These are phyloP conservation scores for Exophiala alcalophila DNA, from an alignment of 2,329 filamentous ascomycete species.

Conservation along the genomic window DNA sequence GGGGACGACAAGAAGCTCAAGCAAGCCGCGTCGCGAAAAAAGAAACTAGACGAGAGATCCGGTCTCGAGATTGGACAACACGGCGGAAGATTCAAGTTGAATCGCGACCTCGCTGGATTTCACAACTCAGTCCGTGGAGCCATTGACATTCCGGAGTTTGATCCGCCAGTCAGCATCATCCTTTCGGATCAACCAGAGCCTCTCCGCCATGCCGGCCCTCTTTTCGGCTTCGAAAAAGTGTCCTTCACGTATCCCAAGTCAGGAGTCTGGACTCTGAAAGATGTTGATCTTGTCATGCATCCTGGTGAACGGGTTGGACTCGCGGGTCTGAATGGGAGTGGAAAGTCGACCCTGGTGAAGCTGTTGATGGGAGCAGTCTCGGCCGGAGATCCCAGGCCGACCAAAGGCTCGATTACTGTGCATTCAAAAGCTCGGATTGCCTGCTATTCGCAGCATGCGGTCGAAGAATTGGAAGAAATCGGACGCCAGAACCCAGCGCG, in stretches of 20 bases:
- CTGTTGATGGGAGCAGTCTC: constrained; percentile 61
- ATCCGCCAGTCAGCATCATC: constrained; percentile 34
- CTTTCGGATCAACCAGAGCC: constrained; percentile 44
- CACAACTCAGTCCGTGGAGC: constrained; percentile 59
- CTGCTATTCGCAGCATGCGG: constrained; percentile 77
- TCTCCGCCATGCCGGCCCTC: constrained; percentile 69
- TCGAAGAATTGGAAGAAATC: constrained; percentile 63
- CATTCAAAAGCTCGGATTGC: constrained; percentile 70
- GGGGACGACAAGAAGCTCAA: constrained; percentile 82
- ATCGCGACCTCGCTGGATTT: constrained; percentile 66
- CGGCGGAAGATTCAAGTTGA: constrained; percentile 77
- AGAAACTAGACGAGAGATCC: constrained; percentile 78
- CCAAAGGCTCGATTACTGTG: constrained; percentile 58
- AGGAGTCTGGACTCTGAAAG: constrained; percentile 53
- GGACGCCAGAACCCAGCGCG: constrained; percentile 52
- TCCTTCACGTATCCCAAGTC: constrained; percentile 60
- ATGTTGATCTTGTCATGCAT: constrained; percentile 66
- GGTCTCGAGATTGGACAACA: constrained; percentile 70
- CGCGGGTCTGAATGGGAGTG: constrained; percentile 74
- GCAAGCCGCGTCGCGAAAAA: constrained; percentile 80
- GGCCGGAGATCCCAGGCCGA: constrained; percentile 41
- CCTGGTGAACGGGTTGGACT: constrained; percentile 72
- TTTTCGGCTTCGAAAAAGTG: constrained; percentile 69
- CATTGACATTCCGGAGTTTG: constrained; percentile 66
- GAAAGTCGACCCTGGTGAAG: constrained; percentile 75